Base-by-base conservation (phyloP, 2,329 filamentous ascomycete species). In the Phialophora tarda region DNA sequence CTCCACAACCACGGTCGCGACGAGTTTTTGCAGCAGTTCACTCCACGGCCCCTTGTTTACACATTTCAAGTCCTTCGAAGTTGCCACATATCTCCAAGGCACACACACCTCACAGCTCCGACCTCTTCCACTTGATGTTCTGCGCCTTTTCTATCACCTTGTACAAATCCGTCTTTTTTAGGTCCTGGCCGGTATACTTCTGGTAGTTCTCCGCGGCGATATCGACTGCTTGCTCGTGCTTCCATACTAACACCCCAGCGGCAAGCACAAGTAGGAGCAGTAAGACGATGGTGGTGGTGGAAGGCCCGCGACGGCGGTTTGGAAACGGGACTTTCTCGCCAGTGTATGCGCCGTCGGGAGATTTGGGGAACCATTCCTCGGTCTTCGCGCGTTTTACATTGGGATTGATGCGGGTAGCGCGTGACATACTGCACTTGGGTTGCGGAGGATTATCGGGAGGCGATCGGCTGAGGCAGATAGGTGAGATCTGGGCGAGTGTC, bases 251-350 rank as follows among this genome's bases (percentile, higher is more conserved):
- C 12, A 56, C 34, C 5, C 50, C 59, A n/a, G 34, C 26, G 26
- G 51, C 59, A 23, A 62, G 34, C 17, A 55, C 51, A 17, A 62
- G 59, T 4, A 62, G 48, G 14, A 62, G 23, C 12, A 62, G 24
- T 24, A 62, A 24, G 59, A 62, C 59, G 38, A 62, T 54, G 14
- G n/a, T 38, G 21, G 34, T 44, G n/a, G 59, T n/a, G 30, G 59
- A 62, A 5, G 38, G 30, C 3, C 23, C 17, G 21, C 59, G 50
- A 2, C 50, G 51, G 12, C 59, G 50, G 38, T 34, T 28, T 8
- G 34, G 59, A 50, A 62, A 62, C 10, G 59, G 59, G 7, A 62
- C 51, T 56, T 62, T 62, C 41, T 62, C 59, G 59, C 59, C 59
- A 4, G 59, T 62, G 59, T 62, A 62, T 47, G 59, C 59, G 14